A percentile compares a stretch with the other conserved stretches of the same genome.
Evolutionary conservation across 2,329 filamentous ascomycete genomes (phyloP).

Genomic region (Aspergillus udagawae): DNA sequence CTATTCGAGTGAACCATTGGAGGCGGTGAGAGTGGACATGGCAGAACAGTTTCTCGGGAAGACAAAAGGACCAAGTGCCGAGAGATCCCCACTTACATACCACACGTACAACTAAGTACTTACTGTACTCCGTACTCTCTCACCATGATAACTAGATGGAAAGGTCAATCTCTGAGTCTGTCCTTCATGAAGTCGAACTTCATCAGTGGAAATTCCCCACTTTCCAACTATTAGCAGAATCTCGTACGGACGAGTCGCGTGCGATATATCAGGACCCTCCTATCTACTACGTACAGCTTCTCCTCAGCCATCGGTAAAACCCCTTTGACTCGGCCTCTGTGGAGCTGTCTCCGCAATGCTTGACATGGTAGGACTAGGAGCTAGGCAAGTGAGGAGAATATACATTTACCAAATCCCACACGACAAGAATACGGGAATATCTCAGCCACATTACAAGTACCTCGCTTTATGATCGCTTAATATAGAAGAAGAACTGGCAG

Average conservation of each 20-base stretch:
- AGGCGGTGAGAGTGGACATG: not conserved
- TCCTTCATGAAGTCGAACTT: too few species aligned
- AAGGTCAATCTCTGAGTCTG: not conserved
- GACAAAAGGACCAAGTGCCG: conserved; percentile 18
- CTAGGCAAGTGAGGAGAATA: not conserved
- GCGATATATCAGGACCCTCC: not conserved
- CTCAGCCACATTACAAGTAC: not conserved
- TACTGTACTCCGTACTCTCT: too few species aligned
- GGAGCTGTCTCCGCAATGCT: not conserved
- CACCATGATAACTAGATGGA: too few species aligned
- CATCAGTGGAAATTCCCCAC: not conserved
- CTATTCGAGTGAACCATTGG: not conserved
- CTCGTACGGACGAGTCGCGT: not conserved
- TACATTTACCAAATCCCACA: not conserved
- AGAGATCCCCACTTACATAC: not conserved
- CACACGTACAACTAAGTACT: too few species aligned
- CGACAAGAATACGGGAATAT: not conserved
- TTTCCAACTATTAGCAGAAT: not conserved
- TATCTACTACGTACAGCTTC: too few species aligned
- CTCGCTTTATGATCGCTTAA: not conserved
- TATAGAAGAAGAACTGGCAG: not conserved
- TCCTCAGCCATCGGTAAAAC: not conserved
- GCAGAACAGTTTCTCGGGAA: conserved; percentile 11
- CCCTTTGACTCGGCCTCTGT: not conserved
- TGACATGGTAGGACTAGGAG: not conserved